These are phyloP conservation scores for Paragyromitra xinjiangensis DNA, from an alignment of 495 filamentous ascomycete species.

Conservation along the genomic window DNA sequence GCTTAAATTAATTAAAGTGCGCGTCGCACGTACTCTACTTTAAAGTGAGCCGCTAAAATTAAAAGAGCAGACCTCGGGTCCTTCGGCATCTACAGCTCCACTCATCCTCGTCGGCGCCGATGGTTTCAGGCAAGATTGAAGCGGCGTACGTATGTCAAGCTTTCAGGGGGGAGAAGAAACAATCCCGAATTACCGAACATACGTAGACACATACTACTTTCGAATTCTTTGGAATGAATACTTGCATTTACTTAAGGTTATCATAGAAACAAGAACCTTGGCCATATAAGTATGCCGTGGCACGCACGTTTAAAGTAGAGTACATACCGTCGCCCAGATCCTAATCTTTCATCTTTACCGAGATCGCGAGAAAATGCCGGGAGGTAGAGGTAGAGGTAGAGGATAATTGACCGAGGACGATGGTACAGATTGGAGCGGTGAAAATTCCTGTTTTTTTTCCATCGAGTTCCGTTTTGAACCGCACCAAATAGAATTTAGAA, in stretches of 20 bases:
- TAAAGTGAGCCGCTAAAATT: constrained; percentile 37
- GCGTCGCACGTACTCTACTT: constrained; percentile 40
- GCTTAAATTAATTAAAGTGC: constrained; percentile 40
- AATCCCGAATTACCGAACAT: constrained; percentile 34
- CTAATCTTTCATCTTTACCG: constrained; percentile 33
- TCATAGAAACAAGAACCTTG: constrained; percentile 1
- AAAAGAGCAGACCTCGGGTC: constrained; percentile 32
- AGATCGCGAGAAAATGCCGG: constrained; percentile 27
- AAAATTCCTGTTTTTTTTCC: constrained; percentile 16
- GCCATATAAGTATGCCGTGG: neutral
- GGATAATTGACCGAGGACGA: constrained; percentile 32
- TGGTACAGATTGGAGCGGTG: constrained; percentile 1
- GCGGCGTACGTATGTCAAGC: constrained; percentile 27
- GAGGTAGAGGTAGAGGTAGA: neutral
- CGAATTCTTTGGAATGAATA: constrained; percentile 12
- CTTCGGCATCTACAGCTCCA: constrained; percentile 33
- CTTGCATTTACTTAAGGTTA: constrained; percentile 4
- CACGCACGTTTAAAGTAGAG: constrained; percentile 42
- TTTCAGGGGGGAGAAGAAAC: neutral
- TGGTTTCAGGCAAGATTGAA: constrained; percentile 21
- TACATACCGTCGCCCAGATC: constrained; percentile 25
- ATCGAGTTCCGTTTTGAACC: constrained; percentile 17
- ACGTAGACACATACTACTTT: constrained; percentile 11
- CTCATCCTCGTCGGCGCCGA: constrained; percentile 29
- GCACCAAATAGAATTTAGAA: neutral